Conservation (phyloP, 768 basidiomycete species). For the Mrakia gelida region DNA sequence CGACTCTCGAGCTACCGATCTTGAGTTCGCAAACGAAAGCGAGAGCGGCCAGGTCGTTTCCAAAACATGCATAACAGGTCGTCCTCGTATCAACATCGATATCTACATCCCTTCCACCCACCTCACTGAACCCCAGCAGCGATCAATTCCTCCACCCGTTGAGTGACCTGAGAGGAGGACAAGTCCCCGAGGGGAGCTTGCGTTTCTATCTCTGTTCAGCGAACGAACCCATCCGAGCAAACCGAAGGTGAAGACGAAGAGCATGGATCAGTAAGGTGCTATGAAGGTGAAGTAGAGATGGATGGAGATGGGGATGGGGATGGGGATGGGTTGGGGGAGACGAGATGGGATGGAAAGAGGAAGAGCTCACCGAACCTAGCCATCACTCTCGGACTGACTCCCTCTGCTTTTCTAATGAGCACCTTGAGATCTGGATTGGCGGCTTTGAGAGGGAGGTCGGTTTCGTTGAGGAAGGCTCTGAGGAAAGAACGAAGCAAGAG, state of each 20-base stretch:
- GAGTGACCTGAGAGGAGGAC: slow-evolving; percentile 42
- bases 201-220: slow-evolving; percentile 42
- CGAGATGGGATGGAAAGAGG: no score
- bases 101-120: no score
- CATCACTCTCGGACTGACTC: slow-evolving; percentile 42
- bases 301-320: no score
- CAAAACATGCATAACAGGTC: no score
- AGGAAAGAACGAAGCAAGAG: background rate
- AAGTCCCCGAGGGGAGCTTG: slow-evolving; percentile 39
- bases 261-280: no score
- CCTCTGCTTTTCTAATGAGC: slow-evolving; percentile 44
- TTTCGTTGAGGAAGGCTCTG: slow-evolving; percentile 43
- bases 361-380: slow-evolving; percentile 44
- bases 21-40: no score
- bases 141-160: slow-evolving; percentile 38
- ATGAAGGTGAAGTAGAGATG: no score
- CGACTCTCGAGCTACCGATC: no score
- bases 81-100: no score
- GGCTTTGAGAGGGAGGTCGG: slow-evolving; percentile 42
- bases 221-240: background rate
- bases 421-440: slow-evolving; percentile 45
- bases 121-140: background rate
- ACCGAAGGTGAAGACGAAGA: no score
- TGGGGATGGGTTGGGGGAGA: no score
- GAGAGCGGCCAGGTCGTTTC: no score